Conservation (phyloP, 1,139 yeast genomes). For the Yamadazyma membranifaciens region DNA sequence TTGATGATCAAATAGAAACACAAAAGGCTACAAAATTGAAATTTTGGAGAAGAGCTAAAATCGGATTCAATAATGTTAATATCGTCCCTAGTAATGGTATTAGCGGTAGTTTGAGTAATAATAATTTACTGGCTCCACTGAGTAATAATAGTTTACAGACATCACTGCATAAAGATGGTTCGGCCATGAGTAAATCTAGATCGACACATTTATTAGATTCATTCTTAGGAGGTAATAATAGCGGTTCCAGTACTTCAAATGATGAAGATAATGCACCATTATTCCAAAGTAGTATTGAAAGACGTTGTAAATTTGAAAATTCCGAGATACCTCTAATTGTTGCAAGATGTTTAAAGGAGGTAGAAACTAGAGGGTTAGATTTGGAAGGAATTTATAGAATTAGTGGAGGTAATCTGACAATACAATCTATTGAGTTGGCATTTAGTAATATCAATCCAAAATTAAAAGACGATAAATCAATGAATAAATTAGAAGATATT, state of each 20-base stretch:
- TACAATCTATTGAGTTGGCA: conserved; percentile 53
- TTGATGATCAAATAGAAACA: conserved; percentile 36
- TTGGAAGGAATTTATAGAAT: conserved; percentile 89
- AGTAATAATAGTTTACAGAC: neutral
- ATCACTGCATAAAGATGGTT: conserved; percentile 10
- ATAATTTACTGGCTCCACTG: conserved; percentile 9
- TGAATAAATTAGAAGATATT: conserved; percentile 42
- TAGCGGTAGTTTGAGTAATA: conserved; percentile 2
- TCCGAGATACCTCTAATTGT: conserved; percentile 67
- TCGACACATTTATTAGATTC: conserved; percentile 49
- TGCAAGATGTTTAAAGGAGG: conserved; percentile 70
- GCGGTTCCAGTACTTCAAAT: conserved; percentile 4
- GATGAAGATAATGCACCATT: conserved; percentile 26
- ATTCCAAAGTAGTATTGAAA: conserved; percentile 52
- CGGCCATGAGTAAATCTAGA: conserved; percentile 36
- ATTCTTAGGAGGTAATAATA: conserved; percentile 19
- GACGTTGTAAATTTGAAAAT: conserved; percentile 60
- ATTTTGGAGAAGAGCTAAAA: conserved; percentile 56
- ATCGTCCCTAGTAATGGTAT: conserved; percentile 1
- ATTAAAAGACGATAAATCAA: conserved; percentile 36
- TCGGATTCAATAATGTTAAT: conserved; percentile 17
- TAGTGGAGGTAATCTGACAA: conserved; percentile 82
- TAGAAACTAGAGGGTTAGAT: conserved; percentile 70
- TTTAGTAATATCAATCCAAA: conserved; percentile 29
- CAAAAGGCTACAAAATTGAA: conserved; percentile 47